Evolutionary conservation across 768 basidiomycete genomes (phyloP).

Genomic region (Mycena haematopus): DNA sequence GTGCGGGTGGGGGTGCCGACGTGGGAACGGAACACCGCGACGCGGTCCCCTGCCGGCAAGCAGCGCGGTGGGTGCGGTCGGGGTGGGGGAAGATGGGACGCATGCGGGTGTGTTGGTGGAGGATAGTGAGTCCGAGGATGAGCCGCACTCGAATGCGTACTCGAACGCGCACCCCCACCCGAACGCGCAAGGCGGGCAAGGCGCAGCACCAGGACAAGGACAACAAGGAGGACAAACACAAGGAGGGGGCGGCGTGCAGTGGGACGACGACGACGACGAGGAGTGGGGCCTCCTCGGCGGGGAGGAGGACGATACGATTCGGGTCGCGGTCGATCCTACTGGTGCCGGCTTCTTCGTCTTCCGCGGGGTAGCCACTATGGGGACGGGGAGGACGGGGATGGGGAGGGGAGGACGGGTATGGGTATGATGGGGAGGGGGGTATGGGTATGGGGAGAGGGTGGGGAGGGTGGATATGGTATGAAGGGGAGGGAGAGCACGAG

Average conservation of each 20-base stretch:
- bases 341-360: constrained; percentile 40
- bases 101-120: constrained; percentile 67
- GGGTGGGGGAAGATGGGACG: constrained; percentile 70
- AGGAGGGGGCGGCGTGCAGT: constrained; percentile 35
- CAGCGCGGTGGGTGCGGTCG: constrained; percentile 45
- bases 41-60: constrained; percentile 48
- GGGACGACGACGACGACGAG: constrained; percentile 70
- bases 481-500: constrained; percentile 66
- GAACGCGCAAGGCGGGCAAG: too few species aligned
- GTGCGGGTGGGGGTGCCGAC: constrained; percentile 62
- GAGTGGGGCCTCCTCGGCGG: constrained; percentile 71
- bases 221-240: constrained; percentile 45
- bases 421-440: constrained; percentile 9
- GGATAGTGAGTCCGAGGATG: constrained; percentile 64
- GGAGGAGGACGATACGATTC: constrained; percentile 74
- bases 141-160: constrained; percentile 47
- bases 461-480: constrained; percentile 49
- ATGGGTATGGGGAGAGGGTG: constrained; percentile 26
- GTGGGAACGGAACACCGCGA: constrained; percentile 87
- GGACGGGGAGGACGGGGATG: too few species aligned
- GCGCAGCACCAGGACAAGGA: too few species aligned
- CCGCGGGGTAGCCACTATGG: constrained; percentile 48
- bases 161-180: too few species aligned
- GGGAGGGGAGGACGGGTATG: constrained; percentile 53
- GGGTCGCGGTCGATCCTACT: constrained; percentile 44